Evolutionary conservation across 345 rosid species (phyloP), one percentile per base, ranked within the genome.

Genomic region (Camelina sativa): DNA sequence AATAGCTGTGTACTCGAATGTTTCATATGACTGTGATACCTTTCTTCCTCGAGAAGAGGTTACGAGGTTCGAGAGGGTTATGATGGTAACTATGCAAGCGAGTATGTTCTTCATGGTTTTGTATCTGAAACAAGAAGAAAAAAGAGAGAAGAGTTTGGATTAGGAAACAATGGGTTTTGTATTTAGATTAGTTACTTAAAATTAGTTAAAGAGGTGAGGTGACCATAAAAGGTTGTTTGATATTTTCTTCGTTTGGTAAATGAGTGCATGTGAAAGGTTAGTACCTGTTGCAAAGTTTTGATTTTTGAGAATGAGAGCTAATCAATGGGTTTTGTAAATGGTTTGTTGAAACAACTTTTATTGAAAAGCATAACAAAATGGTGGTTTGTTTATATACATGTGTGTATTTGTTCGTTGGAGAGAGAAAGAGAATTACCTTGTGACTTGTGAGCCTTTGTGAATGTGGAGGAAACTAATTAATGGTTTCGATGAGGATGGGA

Each of bases 1-100:
- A 6, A 85, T 82, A 4, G 93, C 98, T 47, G 67, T 74, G 87
- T 94, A 94, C 83, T 88, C 91, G 34, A 89, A 76, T 1, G 86
- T 71, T 5, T 81, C 64, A 44, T 34, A 60, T 59, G 81, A 72
- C 59, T 66, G 51, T 72, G 17, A 10, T 59, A 22, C 59, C 65
- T 56, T 72, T 78, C 57, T 43, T 32, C 52, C 51, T 13, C 2
- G 23, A 3, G 53, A 1, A 6, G 8, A 22, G 63, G 40, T 5
- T 53, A 56, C 2, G 10, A 59, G 35, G 62, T 11, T 8, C 1
- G 63, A 30, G 69, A 77, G 64, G 64, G 59, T 51, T 52, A 72
- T 43, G 34, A 72, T 43, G 15, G 77, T 66, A n/a, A 65, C 2
- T 30, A 72, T 52, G 64, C 43, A 66, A 7, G 44, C 10, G 19